These are phyloP conservation scores for Fusarium sp. DNA, from an alignment of 2,329 filamentous ascomycete genomes.

Conservation along the genomic window DNA sequence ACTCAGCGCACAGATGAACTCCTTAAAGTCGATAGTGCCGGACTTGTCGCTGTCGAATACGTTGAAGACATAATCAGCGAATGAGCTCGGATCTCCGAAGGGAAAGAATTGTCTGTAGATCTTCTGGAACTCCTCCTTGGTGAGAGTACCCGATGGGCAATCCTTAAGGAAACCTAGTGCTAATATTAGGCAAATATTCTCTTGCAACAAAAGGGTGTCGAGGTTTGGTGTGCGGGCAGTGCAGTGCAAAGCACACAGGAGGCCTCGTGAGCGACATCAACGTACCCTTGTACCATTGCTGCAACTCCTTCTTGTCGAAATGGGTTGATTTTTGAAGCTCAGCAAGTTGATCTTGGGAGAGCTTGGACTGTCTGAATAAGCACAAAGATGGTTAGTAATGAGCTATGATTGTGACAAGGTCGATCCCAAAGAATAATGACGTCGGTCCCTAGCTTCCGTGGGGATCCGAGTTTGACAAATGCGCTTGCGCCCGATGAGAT, in stretches of 20 bases:
- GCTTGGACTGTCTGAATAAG: slow-evolving; percentile 87
- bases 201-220: background rate
- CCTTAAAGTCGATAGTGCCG: slow-evolving; percentile 98
- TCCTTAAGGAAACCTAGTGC: slow-evolving; percentile 92
- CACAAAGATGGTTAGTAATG: slow-evolving; percentile 37
- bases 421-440: slow-evolving; percentile 40
- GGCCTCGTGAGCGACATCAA: slow-evolving; percentile 9
- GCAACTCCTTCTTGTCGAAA: slow-evolving; percentile 99
- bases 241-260: slow-evolving; percentile 2
- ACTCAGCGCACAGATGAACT: slow-evolving; percentile 98
- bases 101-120: slow-evolving; percentile 99
- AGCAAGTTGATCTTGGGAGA: slow-evolving; percentile 93
- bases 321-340: slow-evolving; percentile 97
- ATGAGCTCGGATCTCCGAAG: slow-evolving; percentile 95
- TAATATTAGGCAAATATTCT: slow-evolving; percentile 28
- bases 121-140: slow-evolving; percentile 99
- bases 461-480: slow-evolving; percentile 39
- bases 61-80: slow-evolving; percentile 99
- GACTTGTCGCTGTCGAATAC: slow-evolving; percentile 98
- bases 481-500: slow-evolving; percentile 36
- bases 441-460: slow-evolving; percentile 39
- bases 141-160: slow-evolving; percentile 95
- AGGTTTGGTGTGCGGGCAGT: background rate
- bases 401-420: slow-evolving; percentile 16
- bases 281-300: slow-evolving; percentile 99